Base-by-base conservation (phyloP, 2,329 filamentous ascomycete species). In the Exophiala sp. region DNA sequence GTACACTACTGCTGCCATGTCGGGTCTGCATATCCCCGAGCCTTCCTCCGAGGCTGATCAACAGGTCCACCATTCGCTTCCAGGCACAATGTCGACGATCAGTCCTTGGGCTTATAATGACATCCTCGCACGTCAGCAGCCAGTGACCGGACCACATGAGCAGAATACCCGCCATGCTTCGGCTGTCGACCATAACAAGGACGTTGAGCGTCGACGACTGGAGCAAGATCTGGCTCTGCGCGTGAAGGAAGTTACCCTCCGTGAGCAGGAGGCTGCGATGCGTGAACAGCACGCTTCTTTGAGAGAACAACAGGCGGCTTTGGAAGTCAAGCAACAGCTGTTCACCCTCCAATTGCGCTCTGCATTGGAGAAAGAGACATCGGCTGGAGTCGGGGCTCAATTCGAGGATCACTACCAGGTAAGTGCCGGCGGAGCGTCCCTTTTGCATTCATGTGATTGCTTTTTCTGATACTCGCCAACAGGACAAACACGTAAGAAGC, bases 251-350 rank as follows among this genome's bases (percentile, higher is more conserved):
- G 24, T 60, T n/a, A 45, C 47, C 14, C 14, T 62, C 5, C 47
- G 56, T 10, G 62, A 63, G 43, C 50, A 53, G n/a, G 60, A 59
- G 42, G 52, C 54, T 14, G 43, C 54, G n/a, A 20, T 62, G 32
- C 34, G 60, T 16, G 57, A 61, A 42, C 55, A 55, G 51, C 54
- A 61, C 39, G 55, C 58, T 6, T 52, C 48, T 3, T 47, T 59
- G 24, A 47, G 52, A 33, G 60, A 61, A 47, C 56, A 49, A 38
- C 58, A 62, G 12, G 56, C 60, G 2, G 42, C 52, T 10, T 41
- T 57, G 11, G 40, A 41, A 14, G 38, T 55, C 42, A 56, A 50
- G 38, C 54, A 60, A 42, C 54, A 57, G 40, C 33, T 55, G 35
- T 58, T 61, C 24, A 40, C 55, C 3, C 52, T 59, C 5, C 54